Percentiles rank a stretch among this genome's conserved stretches.
Conservation (phyloP, 2,329 filamentous ascomycete genomes). For the Stagonosporopsis cucurbitacearum region DNA sequence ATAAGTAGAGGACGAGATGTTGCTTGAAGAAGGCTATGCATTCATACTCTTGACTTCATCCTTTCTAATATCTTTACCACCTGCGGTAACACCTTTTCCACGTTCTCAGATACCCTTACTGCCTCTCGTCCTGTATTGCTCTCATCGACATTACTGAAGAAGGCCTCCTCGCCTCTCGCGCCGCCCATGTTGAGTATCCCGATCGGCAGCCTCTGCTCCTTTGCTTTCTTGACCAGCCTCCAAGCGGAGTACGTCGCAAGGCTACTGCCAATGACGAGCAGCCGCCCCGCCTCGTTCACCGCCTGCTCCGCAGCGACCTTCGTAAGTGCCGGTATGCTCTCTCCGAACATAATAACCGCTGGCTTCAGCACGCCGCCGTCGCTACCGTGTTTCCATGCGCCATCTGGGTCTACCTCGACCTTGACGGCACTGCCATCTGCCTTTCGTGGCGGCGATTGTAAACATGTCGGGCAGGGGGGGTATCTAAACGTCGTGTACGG, state of each 20-base stretch:
- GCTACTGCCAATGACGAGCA: constrained; percentile 86
- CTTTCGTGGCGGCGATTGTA: constrained; percentile 67
- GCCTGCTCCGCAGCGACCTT: constrained; percentile 80
- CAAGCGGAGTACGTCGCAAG: constrained; percentile 95
- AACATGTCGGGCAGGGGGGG: constrained; percentile 83
- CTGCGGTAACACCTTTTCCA: constrained; percentile 47
- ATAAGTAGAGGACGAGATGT: too few relatives aligned
- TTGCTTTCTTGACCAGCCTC: constrained; percentile 83
- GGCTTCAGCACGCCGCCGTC: constrained; percentile 84
- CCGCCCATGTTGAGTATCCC: constrained; percentile 89
- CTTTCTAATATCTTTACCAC: constrained; percentile 37
- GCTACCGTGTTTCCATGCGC: constrained; percentile 68
- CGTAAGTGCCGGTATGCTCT: constrained; percentile 74
- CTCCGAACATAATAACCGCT: constrained; percentile 95
- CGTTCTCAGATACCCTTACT: constrained; percentile 50
- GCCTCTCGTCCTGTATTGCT: constrained; percentile 46
- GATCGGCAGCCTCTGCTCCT: constrained; percentile 82
- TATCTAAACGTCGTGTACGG: constrained; percentile 92
- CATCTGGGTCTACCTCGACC: constrained; percentile 78
- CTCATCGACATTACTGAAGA: constrained; percentile 66
- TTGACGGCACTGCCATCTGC: constrained; percentile 56
- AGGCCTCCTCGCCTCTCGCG: constrained; percentile 76
- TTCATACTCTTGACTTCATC: constrained; percentile 11
- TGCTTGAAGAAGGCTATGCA: not conserved
- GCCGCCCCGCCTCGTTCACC: constrained; percentile 72